These are phyloP conservation scores for Xylariales sp. DNA, from an alignment of 2,329 filamentous ascomycete genomes.

Conservation along the genomic window DNA sequence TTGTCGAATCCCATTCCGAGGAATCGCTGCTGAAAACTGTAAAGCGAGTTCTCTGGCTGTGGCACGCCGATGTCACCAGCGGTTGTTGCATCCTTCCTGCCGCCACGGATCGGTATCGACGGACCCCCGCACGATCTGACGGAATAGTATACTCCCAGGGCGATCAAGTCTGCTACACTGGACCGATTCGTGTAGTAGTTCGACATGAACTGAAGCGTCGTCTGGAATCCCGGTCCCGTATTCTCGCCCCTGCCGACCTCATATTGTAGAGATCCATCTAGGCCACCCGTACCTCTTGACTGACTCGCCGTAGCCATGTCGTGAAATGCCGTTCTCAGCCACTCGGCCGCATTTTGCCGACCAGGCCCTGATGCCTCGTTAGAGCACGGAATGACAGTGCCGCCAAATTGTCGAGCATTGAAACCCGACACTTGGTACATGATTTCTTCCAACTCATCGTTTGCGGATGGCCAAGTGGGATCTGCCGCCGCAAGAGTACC, in stretches of 20 bases:
- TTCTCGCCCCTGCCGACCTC: conserved; percentile 54
- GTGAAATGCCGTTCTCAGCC: conserved; percentile 58
- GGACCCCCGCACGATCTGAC: conserved; percentile 57
- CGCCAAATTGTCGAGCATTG: conserved; percentile 49
- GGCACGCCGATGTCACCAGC: conserved; percentile 48
- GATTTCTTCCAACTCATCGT: conserved; percentile 60
- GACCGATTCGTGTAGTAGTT: conserved; percentile 47
- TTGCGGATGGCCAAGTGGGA: conserved; percentile 56
- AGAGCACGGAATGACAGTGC: conserved; percentile 52
- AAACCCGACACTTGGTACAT: conserved; percentile 56
- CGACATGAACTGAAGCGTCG: conserved; percentile 49
- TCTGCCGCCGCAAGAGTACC: conserved; percentile 34
- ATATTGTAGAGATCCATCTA: conserved; percentile 58
- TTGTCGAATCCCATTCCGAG: conserved; percentile 51
- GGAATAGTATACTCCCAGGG: conserved; percentile 52
- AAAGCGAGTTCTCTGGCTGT: conserved; percentile 49
- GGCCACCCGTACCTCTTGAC: conserved; percentile 43
- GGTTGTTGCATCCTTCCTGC: conserved; percentile 48
- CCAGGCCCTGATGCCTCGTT: conserved; percentile 48
- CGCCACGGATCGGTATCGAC: conserved; percentile 46
- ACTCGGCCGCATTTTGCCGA: conserved; percentile 56
- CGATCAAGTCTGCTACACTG: conserved; percentile 53
- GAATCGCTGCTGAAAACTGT: conserved; percentile 51
- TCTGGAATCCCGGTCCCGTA: conserved; percentile 48
- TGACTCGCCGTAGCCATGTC: conserved; percentile 54